Base-by-base conservation (phyloP, 768 basidiomycete genomes). In the Boletus sp. region DNA sequence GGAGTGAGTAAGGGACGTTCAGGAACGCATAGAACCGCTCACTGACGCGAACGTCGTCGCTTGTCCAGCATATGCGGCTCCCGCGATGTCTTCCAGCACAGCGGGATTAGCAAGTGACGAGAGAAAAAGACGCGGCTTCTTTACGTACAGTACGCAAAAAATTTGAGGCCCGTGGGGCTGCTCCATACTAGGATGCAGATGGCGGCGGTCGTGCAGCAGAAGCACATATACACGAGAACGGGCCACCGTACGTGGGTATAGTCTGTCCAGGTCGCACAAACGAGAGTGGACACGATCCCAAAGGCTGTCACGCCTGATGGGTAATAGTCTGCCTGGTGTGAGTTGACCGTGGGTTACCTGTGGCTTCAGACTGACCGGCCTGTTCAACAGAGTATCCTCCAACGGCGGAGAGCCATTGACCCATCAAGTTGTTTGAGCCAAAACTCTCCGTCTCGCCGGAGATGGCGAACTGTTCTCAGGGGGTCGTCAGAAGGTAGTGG, bases 1-100 rank as follows among this genome's bases (percentile, higher is more conserved):
- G 35, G 5, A 10, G 25, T 55, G 43, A 57, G 56, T 44, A 34
- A 46, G 10, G 35, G 47, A n/a, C 10, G 23, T 17, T 4, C 30
- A 32, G 33, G 39, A 25, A 45, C 21, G 15, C 37, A 32, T 30
- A 34, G 42, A 15, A 25, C 25, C 15, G 45, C 33, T 30, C 19
- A 74, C 81, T 50, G 58, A 84, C 79, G 84, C 83, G 62, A 90
- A 89, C 25, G 87, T 90, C 17, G 81, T 83, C 7, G 87, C 89
- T 64, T 90, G 89, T 10, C 88, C 87, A 0, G 86, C 79, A 63
- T 85, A 90, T 7, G 85, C 82, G 15, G 85, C 83, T 2, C 87
- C 85, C 6, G 81, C 79, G 10, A 83, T 62, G 64, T 83, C 79
- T 83, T 50, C 43, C 21, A 3, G 3, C 2, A 43, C 7, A 9